Evolutionary conservation across 371 early-diverging fungal genomes (phyloP).

Genomic region (Mucor piriformis): DNA sequence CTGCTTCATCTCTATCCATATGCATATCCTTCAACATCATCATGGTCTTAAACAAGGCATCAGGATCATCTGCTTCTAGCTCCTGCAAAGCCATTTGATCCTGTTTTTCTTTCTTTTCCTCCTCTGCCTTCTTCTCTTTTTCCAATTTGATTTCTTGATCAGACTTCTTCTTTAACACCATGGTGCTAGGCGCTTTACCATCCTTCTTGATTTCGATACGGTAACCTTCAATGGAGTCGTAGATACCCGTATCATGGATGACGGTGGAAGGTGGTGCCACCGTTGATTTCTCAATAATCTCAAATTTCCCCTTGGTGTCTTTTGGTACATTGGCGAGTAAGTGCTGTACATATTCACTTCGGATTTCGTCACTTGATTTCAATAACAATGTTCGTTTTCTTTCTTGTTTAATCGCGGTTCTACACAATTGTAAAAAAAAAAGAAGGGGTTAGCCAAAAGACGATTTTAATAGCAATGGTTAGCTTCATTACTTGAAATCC

Average conservation of each 20-base stretch:
- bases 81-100: slow-evolving; percentile 8
- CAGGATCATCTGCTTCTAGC: slow-evolving; percentile 29
- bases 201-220: slow-evolving; percentile 31
- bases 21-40: slow-evolving; percentile 51
- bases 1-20: slow-evolving; percentile 29
- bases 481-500: slow-evolving; percentile 36
- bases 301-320: slow-evolving; percentile 10
- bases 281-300: slow-evolving; percentile 37
- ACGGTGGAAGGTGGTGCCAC: not conserved
- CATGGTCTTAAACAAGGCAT: slow-evolving; percentile 53
- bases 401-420: slow-evolving; percentile 34
- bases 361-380: slow-evolving; percentile 25
- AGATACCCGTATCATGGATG: slow-evolving; percentile 11
- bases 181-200: slow-evolving; percentile 33
- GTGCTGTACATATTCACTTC: slow-evolving; percentile 42
- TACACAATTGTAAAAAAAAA: slow-evolving; percentile 11
- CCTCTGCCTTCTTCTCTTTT: slow-evolving; percentile 1
- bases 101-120: not conserved
- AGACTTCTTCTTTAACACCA: slow-evolving; percentile 31
- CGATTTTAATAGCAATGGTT: not conserved
- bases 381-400: slow-evolving; percentile 8
- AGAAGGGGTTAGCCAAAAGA: too few relatives aligned
- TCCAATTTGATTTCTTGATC: slow-evolving; percentile 2
- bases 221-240: slow-evolving; percentile 53
- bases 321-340: slow-evolving; percentile 35